phyloP scores from a whole-genome alignment of 2,329 filamentous ascomycete species.

The Aspergillus sp. region DNA sequence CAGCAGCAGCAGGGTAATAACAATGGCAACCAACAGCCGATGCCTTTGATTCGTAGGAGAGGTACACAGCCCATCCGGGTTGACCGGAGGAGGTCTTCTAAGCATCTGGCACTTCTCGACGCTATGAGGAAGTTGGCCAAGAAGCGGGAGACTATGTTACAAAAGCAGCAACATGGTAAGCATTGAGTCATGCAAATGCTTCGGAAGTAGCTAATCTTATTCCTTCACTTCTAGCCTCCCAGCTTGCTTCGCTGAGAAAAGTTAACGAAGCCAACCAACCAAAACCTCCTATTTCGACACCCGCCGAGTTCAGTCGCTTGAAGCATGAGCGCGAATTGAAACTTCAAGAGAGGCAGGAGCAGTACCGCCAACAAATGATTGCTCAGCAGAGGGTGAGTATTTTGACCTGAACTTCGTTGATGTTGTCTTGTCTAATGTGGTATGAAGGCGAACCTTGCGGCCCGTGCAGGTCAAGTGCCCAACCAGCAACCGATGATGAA shows the following conservation, averaged over 20 bases:
- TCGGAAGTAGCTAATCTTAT: slow-evolving; percentile 6
- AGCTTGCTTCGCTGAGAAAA: slow-evolving; percentile 78
- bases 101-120: slow-evolving; percentile 85
- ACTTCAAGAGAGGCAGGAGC: slow-evolving; percentile 55
- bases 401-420: not conserved
- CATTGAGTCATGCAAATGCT: not conserved
- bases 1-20: slow-evolving; percentile 12
- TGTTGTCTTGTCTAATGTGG: slow-evolving; percentile 13
- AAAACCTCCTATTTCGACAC: slow-evolving; percentile 66
- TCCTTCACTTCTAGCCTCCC: slow-evolving; percentile 50
- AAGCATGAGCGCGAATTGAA: slow-evolving; percentile 83
- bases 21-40: slow-evolving; percentile 44
- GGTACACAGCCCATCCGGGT: slow-evolving; percentile 78
- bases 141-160: slow-evolving; percentile 80
- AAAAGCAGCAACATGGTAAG: slow-evolving; percentile 80
- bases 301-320: slow-evolving; percentile 85
- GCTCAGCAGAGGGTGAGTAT: slow-evolving; percentile 52
- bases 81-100: slow-evolving; percentile 80
- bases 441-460: slow-evolving; percentile 41
- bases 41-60: slow-evolving; percentile 62
- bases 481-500: slow-evolving; percentile 42
- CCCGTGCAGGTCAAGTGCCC: slow-evolving; percentile 42
- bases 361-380: slow-evolving; percentile 64
- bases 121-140: slow-evolving; percentile 94
- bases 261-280: slow-evolving; percentile 67